phyloP scores from a whole-genome alignment of 805 yeast species.

The Kazachstania kunashirensis region DNA sequence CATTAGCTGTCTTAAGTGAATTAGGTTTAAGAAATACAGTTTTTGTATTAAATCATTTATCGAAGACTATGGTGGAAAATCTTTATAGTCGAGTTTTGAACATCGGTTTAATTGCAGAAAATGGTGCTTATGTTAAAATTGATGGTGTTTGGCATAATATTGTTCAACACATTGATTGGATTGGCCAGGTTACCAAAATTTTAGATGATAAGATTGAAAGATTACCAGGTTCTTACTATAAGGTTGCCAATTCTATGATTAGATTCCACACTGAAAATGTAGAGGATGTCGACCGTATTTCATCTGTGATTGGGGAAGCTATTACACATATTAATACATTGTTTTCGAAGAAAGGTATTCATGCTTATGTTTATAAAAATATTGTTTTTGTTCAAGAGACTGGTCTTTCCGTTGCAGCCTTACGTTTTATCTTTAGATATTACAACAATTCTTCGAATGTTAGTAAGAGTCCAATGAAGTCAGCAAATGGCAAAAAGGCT shows the following conservation, averaged over 20 bases:
- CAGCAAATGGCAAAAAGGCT: slow-evolving; percentile 11
- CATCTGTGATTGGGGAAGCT: slow-evolving; percentile 69
- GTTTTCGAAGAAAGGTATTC: slow-evolving; percentile 53
- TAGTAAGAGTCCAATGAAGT: slow-evolving; percentile 20
- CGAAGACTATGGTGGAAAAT: slow-evolving; percentile 55
- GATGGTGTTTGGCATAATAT: slow-evolving; percentile 53
- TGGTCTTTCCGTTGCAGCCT: slow-evolving; percentile 47
- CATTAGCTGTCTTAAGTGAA: slow-evolving; percentile 48
- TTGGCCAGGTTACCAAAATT: slow-evolving; percentile 27
- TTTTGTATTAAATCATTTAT: slow-evolving; percentile 59
- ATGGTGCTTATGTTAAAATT: slow-evolving; percentile 69
- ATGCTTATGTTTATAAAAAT: slow-evolving; percentile 64
- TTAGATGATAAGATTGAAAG: slow-evolving; percentile 47
- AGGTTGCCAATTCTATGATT: slow-evolving; percentile 66
- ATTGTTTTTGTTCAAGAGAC: slow-evolving; percentile 64
- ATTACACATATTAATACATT: slow-evolving; percentile 76
- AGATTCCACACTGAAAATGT: slow-evolving; percentile 67
- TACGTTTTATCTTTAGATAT: slow-evolving; percentile 41
- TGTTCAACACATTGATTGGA: slow-evolving; percentile 42
- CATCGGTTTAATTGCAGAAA: slow-evolving; percentile 81
- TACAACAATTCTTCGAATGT: slow-evolving; percentile 22
- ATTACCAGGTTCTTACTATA: slow-evolving; percentile 66
- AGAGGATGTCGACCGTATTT: slow-evolving; percentile 51
- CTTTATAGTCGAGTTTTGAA: slow-evolving; percentile 57
- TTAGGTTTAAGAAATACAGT: slow-evolving; percentile 59